Evolutionary conservation across 805 yeast species (phyloP).

Genomic region (Yamadazyma olivae): DNA sequence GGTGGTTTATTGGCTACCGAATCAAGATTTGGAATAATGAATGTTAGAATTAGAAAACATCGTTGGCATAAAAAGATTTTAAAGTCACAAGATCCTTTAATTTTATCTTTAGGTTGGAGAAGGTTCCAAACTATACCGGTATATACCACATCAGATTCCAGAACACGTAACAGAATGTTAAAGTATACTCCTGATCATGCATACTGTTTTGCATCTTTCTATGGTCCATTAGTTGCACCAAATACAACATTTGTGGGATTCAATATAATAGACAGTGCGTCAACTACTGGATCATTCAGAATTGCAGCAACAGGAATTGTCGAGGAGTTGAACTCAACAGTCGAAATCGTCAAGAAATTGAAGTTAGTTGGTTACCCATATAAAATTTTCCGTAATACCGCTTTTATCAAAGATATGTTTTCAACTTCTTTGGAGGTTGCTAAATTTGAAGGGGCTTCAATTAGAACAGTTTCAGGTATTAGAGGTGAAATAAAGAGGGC

Average conservation of each 20-base stretch:
- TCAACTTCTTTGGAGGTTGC: conserved; percentile 91
- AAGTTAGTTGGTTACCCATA: conserved; percentile 94
- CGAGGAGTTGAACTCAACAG: conserved; percentile 85
- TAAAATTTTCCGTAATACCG: conserved; percentile 92
- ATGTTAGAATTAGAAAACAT: conserved; percentile 93
- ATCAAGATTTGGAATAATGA: conserved; percentile 86
- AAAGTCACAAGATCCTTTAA: conserved; percentile 93
- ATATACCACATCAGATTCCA: conserved; percentile 93
- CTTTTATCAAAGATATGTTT: conserved; percentile 97
- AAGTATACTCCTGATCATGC: conserved; percentile 98
- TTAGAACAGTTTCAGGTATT: conserved; percentile 94
- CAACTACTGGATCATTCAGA: conserved; percentile 86
- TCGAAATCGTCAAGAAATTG: conserved; percentile 92
- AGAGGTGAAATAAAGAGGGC: conserved; percentile 98
- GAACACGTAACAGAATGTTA: conserved; percentile 97
- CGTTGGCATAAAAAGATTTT: conserved; percentile 98
- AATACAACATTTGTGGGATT: conserved; percentile 97
- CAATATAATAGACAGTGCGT: conserved; percentile 77
- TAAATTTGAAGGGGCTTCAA: conserved; percentile 95
- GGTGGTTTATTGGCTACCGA: conserved; percentile 93
- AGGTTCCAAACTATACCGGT: conserved; percentile 95
- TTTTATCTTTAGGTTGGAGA: conserved; percentile 95
- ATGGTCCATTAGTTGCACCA: conserved; percentile 96
- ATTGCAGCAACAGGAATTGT: conserved; percentile 97
- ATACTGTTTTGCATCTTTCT: conserved; percentile 91